Conservation (phyloP, 768 basidiomycete genomes). For the Termitomyces sp. region DNA sequence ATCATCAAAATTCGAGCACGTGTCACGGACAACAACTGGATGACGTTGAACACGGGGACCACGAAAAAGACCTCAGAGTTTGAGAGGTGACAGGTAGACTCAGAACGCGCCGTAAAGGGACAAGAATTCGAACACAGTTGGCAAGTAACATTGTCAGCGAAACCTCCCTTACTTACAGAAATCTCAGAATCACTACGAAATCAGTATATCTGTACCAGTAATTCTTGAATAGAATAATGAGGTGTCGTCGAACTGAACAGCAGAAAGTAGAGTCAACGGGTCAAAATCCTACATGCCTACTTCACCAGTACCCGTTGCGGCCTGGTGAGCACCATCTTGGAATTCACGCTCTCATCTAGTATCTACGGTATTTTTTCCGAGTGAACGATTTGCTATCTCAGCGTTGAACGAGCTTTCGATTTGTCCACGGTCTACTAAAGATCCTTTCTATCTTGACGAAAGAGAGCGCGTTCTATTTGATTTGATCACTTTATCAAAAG, state of each 20-base stretch:
- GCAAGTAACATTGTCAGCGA: not conserved
- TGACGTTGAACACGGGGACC: not conserved
- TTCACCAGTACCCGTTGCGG: slow-evolving; percentile 69
- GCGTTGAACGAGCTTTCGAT: not conserved
- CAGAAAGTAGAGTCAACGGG: no score
- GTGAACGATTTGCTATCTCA: slow-evolving; percentile 32
- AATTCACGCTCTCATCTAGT: no score
- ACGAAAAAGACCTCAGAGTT: not conserved
- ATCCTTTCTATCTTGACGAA: slow-evolving; percentile 88
- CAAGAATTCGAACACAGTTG: no score
- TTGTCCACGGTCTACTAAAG: slow-evolving; percentile 68
- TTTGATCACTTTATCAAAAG: slow-evolving; percentile 65
- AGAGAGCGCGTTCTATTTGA: slow-evolving; percentile 82
- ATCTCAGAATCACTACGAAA: not conserved
- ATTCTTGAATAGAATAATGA: not conserved
- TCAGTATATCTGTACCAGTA: not conserved
- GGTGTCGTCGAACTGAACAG: no score
- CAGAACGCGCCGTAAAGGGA: not conserved
- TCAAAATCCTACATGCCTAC: no score
- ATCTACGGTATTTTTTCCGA: slow-evolving; percentile 92
- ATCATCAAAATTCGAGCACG: not conserved
- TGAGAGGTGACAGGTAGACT: not conserved
- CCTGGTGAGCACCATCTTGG: no score
- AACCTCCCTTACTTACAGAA: not conserved
- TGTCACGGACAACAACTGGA: not conserved